Evolutionary conservation across 495 filamentous ascomycete species (phyloP).

Genomic region (Aspergillus diversus): DNA sequence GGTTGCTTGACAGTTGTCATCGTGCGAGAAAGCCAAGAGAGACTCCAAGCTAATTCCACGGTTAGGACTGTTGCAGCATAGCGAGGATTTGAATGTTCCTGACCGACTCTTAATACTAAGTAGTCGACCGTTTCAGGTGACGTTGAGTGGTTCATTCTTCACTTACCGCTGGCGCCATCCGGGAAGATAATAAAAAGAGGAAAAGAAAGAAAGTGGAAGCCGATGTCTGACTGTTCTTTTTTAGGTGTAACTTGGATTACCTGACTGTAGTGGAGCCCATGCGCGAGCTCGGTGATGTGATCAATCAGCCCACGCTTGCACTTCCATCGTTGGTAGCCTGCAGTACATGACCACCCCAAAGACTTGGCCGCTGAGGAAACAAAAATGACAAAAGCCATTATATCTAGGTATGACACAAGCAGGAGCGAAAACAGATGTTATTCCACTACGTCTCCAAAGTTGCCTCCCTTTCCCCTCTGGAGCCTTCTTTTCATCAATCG

Average conservation of each 20-base stretch:
- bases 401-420: neutral
- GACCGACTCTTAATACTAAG: neutral
- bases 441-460: neutral
- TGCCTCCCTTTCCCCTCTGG: neutral
- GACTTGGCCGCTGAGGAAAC: neutral
- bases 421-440: neutral
- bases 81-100: neutral
- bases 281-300: neutral
- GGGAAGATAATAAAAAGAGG: neutral
- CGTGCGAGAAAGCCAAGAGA: neutral
- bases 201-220: neutral
- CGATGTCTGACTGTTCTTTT: neutral
- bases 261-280: neutral
- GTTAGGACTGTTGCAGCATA: neutral
- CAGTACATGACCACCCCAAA: neutral
- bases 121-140: neutral
- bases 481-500: too few relatives aligned
- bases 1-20: conserved; percentile 11
- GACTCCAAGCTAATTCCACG: neutral
- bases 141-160: neutral
- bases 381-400: neutral
- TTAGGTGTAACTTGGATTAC: neutral
- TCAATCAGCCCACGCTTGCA: neutral
- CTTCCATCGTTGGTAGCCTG: neutral
- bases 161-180: neutral